Evolutionary conservation across 441 rosid genomes (phyloP), one percentile per base, ranked within the genome.

Genomic region (California macrophylla): DNA sequence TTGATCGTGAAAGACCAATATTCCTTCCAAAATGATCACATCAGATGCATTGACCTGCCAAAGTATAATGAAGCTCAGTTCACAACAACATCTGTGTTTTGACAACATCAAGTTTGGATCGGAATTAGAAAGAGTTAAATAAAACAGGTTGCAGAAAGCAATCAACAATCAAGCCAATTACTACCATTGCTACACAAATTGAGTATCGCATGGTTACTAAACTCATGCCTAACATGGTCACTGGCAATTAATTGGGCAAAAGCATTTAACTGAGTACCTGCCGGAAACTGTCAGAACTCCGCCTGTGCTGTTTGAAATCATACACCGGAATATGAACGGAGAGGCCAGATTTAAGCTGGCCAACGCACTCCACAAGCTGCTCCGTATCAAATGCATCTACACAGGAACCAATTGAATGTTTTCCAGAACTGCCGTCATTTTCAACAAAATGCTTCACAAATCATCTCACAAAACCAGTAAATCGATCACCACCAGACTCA

Each of bases 361-460:
- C 47, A 75, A 86, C 62, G 77, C 97, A 94, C 72, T 90, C 97
- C 74, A 94, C 74, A 77, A 94, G 94, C 83, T 94, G 98, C 77
- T 94, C 96, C 6, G 97, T 92, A 71, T 94, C 98, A 79, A 91
- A 94, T 66, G 98, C 96, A 80, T 94, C 97, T 94, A 77, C 24
- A 70, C 61, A 62, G 21, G 66, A 66, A 66, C 66, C 45, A 60
- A 28, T 6, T 2, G 18, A 47, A 56, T 7, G 12, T 21, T 20
- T 18, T 54, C 61, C 61, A 54, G 26, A 54, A 54, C 61, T 20
- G 61, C 25, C 9, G 21, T 54, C 26, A 54, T 20, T 54, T 20
- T 54, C 10, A 54, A 54, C 58, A 50, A 50, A 50, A 50, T 50
- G 58, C 23, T 50, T 50, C 58, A 18, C 58, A 50, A 50, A 50